Base-by-base conservation (phyloP, 768 basidiomycete species). In the Boletus vinaceobasis region DNA sequence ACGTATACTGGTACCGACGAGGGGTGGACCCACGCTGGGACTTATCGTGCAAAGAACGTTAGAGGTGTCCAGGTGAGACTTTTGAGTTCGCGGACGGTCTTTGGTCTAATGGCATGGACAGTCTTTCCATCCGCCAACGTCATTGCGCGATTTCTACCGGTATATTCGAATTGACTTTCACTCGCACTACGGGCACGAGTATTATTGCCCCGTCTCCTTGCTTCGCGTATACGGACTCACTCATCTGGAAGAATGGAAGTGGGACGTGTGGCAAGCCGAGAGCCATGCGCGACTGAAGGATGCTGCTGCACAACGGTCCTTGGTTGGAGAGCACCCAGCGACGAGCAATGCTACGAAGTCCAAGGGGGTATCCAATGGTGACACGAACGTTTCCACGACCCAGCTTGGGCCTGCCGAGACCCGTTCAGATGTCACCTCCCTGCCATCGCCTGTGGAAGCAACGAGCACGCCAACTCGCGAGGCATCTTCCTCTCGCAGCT, bases 161-260 rank as follows among this genome's bases (percentile, higher is more conserved):
- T 98, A 88, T 67, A 84, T 99, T 53, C 86, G 95, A 2, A 83
- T 99, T 65, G 94, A 98, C 70, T 98, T 99, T 67, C 82, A 88
- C 47, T 88, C 91, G 0, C 88, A 94, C 66, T 98, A 97, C 63
- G 91, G 93, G 19, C 88, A 83, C 63, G 97, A 99, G 71, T 98
- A 88, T 73, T 98, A 94, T 68, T 99, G 97, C 65, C 97, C 97
- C 0, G 78, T 98, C 17, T 94, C 91, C 0, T 81, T 98, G 1
- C 79, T 98, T 17, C 86, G 93, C 29, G 93, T 97, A 1, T 98
- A 94, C 58, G 97, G 97, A 6, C 84, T 96, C 50, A 98, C 94
- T 1, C 94, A 98, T 73, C 85, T 98, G 59, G 95, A 98, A 58
- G 84, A 94, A 63, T 98, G 90, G 84, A 95, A 96, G 62, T 90